These are phyloP conservation scores for Ilex paraguariensis DNA, from an alignment of 305 asterid species.

Conservation along the genomic window DNA sequence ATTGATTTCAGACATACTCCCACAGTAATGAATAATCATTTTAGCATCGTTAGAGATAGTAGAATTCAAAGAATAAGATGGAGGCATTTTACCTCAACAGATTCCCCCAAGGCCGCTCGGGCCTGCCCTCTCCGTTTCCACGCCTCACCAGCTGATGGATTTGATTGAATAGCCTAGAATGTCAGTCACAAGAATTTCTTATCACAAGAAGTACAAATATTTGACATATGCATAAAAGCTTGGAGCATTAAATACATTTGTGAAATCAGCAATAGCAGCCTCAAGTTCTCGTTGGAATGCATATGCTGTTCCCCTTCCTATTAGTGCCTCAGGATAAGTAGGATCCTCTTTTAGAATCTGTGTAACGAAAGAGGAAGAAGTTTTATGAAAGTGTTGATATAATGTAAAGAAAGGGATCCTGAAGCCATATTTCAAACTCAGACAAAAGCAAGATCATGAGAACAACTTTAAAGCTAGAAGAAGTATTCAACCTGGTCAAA, in stretches of 20 bases:
- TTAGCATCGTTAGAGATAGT: neutral
- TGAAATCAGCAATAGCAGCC: constrained; percentile 93
- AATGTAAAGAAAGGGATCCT: constrained; percentile 13
- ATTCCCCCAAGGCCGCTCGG: constrained; percentile 96
- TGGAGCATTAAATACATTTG: constrained; percentile 50
- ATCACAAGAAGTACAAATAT: neutral
- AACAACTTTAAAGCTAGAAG: constrained; percentile 4
- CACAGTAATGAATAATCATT: too few relatives aligned
- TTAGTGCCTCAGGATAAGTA: constrained; percentile 88
- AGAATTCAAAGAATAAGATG: constrained; percentile 12
- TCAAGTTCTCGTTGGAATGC: constrained; percentile 96
- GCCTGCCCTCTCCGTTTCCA: constrained; percentile 99
- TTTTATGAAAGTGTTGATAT: constrained; percentile 7
- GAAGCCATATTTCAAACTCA: constrained; percentile 1
- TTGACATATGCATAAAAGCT: constrained; percentile 2
- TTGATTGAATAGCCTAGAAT: constrained; percentile 79
- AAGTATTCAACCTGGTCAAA: constrained; percentile 73
- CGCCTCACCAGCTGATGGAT: constrained; percentile 97
- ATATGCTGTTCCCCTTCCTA: constrained; percentile 99
- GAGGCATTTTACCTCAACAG: constrained; percentile 62
- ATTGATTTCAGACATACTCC: neutral
- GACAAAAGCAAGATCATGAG: neutral
- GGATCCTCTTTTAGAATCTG: constrained; percentile 92
- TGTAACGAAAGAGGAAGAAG: constrained; percentile 19
- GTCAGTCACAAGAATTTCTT: constrained; percentile 14